phyloP scores from a whole-genome alignment of 257 asterid species.

The Petunia secreta region DNA sequence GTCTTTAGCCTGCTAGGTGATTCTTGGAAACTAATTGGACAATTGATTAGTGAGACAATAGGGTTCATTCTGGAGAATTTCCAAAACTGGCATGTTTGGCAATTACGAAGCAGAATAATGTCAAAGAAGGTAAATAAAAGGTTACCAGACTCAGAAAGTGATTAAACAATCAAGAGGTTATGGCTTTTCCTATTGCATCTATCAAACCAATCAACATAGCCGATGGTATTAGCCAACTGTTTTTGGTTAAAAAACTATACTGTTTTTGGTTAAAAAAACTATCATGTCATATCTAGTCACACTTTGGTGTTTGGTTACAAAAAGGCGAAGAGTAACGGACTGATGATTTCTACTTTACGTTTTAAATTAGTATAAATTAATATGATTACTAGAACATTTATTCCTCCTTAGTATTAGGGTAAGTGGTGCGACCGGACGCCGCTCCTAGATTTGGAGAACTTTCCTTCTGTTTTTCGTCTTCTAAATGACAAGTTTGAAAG shows the following conservation, averaged over 20 bases:
- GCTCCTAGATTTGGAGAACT: neutral
- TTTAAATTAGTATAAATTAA: neutral
- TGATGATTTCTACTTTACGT: neutral
- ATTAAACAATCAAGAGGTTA: neutral
- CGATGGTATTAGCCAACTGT: slow-evolving; percentile 14
- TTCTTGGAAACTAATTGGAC: too few relatives aligned
- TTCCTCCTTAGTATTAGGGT: neutral
- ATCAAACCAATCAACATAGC: slow-evolving; percentile 10
- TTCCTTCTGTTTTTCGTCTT: neutral
- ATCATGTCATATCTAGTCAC: neutral
- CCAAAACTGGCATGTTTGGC: too few relatives aligned
- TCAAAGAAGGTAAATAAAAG: neutral
- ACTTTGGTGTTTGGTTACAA: slow-evolving; percentile 20
- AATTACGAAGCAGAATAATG: neutral
- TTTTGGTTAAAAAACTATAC: neutral
- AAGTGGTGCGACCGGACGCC: neutral
- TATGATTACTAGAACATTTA: slow-evolving; percentile 15
- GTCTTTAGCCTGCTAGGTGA: too few relatives aligned
- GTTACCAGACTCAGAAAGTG: neutral
- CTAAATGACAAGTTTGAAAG: too few relatives aligned
- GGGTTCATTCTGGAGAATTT: too few relatives aligned
- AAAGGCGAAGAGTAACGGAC: neutral
- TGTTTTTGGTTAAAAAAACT: neutral
- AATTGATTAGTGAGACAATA: too few relatives aligned
- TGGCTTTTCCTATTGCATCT: neutral